Evolutionary conservation across 108 stramenopile species (phyloP), one percentile per base, ranked within the genome.

Genomic region (Skeletonema marinoi): DNA sequence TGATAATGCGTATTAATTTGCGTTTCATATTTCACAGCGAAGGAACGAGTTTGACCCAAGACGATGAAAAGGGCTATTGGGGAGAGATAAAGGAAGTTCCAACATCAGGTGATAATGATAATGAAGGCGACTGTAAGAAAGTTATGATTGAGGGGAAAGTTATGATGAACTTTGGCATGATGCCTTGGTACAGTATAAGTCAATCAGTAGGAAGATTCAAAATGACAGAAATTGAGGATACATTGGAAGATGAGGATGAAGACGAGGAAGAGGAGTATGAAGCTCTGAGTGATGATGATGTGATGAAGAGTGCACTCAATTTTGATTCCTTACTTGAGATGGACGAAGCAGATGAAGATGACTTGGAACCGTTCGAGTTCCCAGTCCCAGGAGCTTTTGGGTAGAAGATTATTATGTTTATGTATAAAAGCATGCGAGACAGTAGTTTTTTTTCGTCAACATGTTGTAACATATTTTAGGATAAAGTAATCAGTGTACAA

Each of bases 1-100:
- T 0, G 25, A 25, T 25, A 25, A 25, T 25, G 25, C 25, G 25
- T 25, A 25, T 25, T 25, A 25, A 25, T 25, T 25, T 25, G 25
- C 25, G 25, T 25, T 25, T 46, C 25, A 25, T 25, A 66, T 41
- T 16, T 14, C 31, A 60, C 71, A 89, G 89, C 56, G 93, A 94
- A 77, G 93, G 93, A 16, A 78, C 21, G 46, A 66, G 77, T 46
- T 61, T 92, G 58, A 84, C 86, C 3, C 87, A 90, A 31, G 82
- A 91, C 36, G 93, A 94, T 62, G 89, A 89, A 32, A 90, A 90
- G 66, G 48, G 78, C 3, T 92, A 92, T 60, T 94, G 93, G 93
- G 90, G 93, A 5, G 77, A 71, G 38, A 94, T 94, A 62, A 56
- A 65, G 17, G 80, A 90, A 36, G 78, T 81, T 6, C 78, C 78